These are phyloP conservation scores for Mycosarcoma mackinlayi DNA, from an alignment of 1,284 basidiomycete species.

Conservation along the genomic window DNA sequence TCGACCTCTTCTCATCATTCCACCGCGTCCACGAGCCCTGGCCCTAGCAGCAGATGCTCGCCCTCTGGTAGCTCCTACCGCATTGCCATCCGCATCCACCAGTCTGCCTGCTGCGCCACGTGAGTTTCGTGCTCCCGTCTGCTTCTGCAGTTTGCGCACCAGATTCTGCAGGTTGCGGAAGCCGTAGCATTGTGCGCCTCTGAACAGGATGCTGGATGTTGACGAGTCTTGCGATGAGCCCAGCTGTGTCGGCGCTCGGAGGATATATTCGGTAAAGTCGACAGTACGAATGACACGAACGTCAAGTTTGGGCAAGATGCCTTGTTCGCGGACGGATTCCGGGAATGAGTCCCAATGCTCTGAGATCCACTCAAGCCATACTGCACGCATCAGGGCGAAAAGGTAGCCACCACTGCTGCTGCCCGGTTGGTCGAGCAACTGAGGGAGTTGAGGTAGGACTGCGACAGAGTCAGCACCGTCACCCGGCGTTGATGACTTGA, in stretches of 20 bases:
- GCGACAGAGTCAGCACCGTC: background rate
- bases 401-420: conserved; percentile 94
- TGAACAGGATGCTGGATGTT: conserved; percentile 76
- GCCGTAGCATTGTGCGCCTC: conserved; percentile 94
- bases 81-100: conserved; percentile 37
- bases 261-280: conserved; percentile 77
- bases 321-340: conserved; percentile 8
- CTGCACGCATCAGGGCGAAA: conserved; percentile 70
- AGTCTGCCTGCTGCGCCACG: conserved; percentile 45
- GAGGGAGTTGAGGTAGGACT: conserved; percentile 72
- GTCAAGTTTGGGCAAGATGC: conserved; percentile 48
- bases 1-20: conserved; percentile 71
- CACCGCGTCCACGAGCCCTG: conserved; percentile 60
- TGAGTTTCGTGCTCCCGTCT: conserved; percentile 72
- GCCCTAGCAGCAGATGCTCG: conserved; percentile 13
- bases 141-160: conserved; percentile 78
- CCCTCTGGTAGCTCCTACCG: conserved; percentile 3
- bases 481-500: background rate
- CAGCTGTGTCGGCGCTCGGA: conserved; percentile 39
- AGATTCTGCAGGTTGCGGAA: conserved; percentile 98
- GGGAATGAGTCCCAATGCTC: conserved; percentile 28
- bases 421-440: conserved; percentile 81
- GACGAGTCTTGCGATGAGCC: background rate
- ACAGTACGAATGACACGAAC: conserved; percentile 59
- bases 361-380: conserved; percentile 52